Base-by-base conservation (phyloP, 768 basidiomycete species). In the Guyanaporus albipodus region DNA sequence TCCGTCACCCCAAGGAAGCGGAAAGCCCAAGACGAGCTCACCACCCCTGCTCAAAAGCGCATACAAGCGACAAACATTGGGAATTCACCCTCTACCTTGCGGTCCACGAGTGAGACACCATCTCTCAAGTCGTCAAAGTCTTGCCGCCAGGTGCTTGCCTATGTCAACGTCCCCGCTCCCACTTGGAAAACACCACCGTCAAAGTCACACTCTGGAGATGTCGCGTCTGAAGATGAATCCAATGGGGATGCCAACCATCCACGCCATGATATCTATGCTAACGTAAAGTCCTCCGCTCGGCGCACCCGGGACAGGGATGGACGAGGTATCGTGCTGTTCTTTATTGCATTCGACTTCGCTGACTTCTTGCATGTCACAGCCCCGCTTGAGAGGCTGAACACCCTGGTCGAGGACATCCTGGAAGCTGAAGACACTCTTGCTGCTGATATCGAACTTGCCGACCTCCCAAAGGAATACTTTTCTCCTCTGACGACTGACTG, bases 341-440 rank as follows among this genome's bases (percentile, higher is more conserved):
- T 37, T 21, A 26, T 21, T 14, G 18, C 3, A 8, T 24, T 18
- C 21, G 4, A 8, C 1, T 2, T n/a, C 42, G 19, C 42, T 43
- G 45, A 54, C 48, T 28, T 32, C 14, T 5, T 31, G 7, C 18
- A 41, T 18, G 35, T 48, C 22, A 19, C 27, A 85, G 86, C 67
- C 2, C 85, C 87, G 0, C 64, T 87, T 4, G 86, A 93, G 58
- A 94, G 88, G 62, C 73, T 98, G 9, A 73, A 71, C 0, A 79
- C 81, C 3, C 68, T 91, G 15, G 70, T 95, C 1, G 89, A 92
- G 53, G 91, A 95, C 44, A 76, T 96, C 14, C 87, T 95, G 46
- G 84, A 87, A 52, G 82, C 87, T 0, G 83, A 89, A 55, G 92
- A 93, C 59, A 63, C 74, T 0, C 69, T 91, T 14, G 75, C 83